Evolutionary conservation across 177 flowering plant species (phyloP).

Genomic region (Telopea speciosissima): DNA sequence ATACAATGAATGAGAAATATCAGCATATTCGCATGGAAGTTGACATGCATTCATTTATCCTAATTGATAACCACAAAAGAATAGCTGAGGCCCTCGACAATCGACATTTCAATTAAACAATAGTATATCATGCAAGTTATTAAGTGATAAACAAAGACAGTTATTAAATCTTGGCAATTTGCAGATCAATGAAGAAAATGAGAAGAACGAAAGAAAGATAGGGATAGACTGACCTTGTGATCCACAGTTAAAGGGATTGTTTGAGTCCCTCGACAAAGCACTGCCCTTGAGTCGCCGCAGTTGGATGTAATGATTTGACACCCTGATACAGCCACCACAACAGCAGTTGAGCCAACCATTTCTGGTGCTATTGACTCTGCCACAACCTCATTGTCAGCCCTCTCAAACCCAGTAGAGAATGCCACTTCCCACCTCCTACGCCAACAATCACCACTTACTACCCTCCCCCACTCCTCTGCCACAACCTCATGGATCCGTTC

Average conservation of each 20-base stretch:
- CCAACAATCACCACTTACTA: constrained; percentile 37
- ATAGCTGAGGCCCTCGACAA: neutral
- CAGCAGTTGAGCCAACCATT: constrained; percentile 79
- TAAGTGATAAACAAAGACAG: neutral
- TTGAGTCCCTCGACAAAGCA: constrained; percentile 51
- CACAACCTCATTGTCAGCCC: constrained; percentile 40
- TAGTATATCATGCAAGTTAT: neutral
- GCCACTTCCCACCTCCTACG: constrained; percentile 50
- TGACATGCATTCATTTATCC: neutral
- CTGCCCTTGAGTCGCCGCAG: constrained; percentile 77
- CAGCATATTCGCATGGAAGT: neutral
- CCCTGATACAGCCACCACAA: constrained; percentile 47
- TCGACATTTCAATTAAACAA: neutral
- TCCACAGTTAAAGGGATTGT: constrained; percentile 54
- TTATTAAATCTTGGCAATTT: neutral
- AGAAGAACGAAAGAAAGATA: neutral
- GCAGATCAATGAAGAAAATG: neutral
- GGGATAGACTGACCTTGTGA: constrained; percentile 46
- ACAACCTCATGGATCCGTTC: constrained; percentile 50
- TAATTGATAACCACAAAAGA: neutral
- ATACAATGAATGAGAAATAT: neutral
- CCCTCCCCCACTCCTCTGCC: constrained; percentile 49
- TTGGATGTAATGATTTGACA: constrained; percentile 67
- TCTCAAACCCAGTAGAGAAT: constrained; percentile 41
- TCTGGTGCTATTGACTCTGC: constrained; percentile 40